A percentile compares a stretch with the other conserved stretches of the same genome.
phyloP scores from a whole-genome alignment of 31 red algal genomes.

The Endocladia muricata region DNA sequence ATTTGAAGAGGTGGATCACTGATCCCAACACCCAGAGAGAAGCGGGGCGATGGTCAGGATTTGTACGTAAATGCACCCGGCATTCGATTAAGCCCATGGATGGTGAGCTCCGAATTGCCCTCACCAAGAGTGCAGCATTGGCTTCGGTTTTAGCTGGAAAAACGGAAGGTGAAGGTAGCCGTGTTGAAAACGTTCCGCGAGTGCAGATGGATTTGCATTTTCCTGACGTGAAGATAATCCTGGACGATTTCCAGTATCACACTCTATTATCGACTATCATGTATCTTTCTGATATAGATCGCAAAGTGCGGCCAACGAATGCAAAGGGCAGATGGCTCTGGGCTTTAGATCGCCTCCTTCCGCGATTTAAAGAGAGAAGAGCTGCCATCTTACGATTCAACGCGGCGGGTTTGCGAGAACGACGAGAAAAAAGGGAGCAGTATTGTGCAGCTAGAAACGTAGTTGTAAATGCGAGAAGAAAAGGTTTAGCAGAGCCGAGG shows the following conservation, averaged over 20 bases:
- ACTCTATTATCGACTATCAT: constrained; percentile 73
- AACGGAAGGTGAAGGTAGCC: constrained; percentile 7
- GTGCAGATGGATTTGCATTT: constrained; percentile 77
- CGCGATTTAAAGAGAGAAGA: constrained; percentile 62
- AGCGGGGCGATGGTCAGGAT: constrained; percentile 34
- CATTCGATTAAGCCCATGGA: constrained; percentile 73
- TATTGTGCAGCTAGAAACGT: constrained; percentile 58
- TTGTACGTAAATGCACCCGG: constrained; percentile 36
- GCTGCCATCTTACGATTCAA: constrained; percentile 52
- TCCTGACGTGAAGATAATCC: constrained; percentile 63
- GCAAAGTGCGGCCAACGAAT: constrained; percentile 65
- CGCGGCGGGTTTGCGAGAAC: constrained; percentile 42
- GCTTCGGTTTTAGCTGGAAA: constrained; percentile 43
- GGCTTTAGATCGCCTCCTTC: constrained; percentile 75
- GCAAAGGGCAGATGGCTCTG: constrained; percentile 73
- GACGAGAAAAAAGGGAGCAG: constrained; percentile 48
- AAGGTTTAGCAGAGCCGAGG: constrained; percentile 15
- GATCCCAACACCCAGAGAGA: constrained; percentile 12
- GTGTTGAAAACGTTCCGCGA: constrained; percentile 39
- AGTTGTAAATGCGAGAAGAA: constrained; percentile 40
- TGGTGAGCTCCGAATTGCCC: constrained; percentile 61
- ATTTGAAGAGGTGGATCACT: constrained; percentile 36
- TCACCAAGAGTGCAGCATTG: constrained; percentile 53
- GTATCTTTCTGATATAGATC: constrained; percentile 80
- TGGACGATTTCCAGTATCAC: constrained; percentile 88